These are phyloP conservation scores for Erodium texanum DNA, from an alignment of 441 rosid genomes.

Conservation along the genomic window DNA sequence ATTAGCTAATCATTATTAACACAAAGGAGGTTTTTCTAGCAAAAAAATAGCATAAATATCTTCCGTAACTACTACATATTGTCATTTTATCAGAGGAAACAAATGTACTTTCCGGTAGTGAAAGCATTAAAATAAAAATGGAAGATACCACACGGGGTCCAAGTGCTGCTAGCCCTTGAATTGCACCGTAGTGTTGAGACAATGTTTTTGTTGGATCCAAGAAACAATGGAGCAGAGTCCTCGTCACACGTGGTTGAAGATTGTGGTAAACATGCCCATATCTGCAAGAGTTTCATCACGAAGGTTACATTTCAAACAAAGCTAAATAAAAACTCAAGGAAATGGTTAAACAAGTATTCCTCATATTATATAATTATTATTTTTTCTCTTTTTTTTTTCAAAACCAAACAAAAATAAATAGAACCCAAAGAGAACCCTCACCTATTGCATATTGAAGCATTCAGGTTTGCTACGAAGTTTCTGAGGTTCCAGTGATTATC, in stretches of 20 bases:
- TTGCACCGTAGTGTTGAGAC: conserved; percentile 90
- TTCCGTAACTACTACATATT: neutral
- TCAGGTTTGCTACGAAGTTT: conserved; percentile 70
- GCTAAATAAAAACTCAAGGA: neutral
- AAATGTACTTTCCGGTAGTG: too few species aligned
- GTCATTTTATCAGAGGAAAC: neutral
- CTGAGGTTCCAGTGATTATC: conserved; percentile 98
- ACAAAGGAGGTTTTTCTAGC: neutral
- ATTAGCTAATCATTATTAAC: neutral
- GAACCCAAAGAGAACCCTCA: conserved; percentile 16
- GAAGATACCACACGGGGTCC: conserved; percentile 73
- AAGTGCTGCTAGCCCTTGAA: conserved; percentile 83
- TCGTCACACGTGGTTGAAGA: conserved; percentile 86
- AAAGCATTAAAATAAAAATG: too few species aligned
- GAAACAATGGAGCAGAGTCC: conserved; percentile 71
- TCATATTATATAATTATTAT: too few species aligned
- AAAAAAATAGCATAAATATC: too few species aligned
- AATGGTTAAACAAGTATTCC: neutral
- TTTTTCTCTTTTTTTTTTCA: neutral
- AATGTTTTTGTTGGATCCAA: conserved; percentile 75
- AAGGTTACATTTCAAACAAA: neutral
- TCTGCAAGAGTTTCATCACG: conserved; percentile 30
- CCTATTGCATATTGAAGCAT: conserved; percentile 87
- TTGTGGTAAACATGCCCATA: conserved; percentile 65
- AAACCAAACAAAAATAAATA: neutral